phyloP scores from a whole-genome alignment of 2,329 filamentous ascomycete genomes.

The Cercospora sojina region DNA sequence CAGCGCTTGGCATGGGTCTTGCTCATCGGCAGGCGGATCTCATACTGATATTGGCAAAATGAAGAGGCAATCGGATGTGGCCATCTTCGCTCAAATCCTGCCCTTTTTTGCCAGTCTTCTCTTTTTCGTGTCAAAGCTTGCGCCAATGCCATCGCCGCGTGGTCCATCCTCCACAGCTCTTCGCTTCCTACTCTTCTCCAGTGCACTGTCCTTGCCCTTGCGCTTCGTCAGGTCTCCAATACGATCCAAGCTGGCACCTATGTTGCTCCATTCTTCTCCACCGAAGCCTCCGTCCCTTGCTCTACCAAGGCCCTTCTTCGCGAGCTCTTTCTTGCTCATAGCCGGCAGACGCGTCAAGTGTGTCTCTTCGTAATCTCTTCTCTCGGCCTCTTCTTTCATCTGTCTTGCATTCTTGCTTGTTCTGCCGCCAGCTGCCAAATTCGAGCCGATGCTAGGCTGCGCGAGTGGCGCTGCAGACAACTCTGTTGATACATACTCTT shows the following conservation, averaged over 20 bases:
- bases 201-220: constrained; percentile 59
- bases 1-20: not conserved
- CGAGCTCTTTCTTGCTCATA: constrained; percentile 78
- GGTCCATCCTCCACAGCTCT: constrained; percentile 70
- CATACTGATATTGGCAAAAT: not conserved
- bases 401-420: constrained; percentile 75
- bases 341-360: constrained; percentile 87
- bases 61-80: not conserved
- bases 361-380: constrained; percentile 82
- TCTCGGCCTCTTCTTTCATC: constrained; percentile 73
- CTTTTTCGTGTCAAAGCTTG: constrained; percentile 69
- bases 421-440: constrained; percentile 72
- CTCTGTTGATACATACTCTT: constrained; percentile 87
- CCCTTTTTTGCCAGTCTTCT: constrained; percentile 50
- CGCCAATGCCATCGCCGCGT: constrained; percentile 67
- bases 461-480: constrained; percentile 77
- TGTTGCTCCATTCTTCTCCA: constrained; percentile 86
- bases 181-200: constrained; percentile 87
- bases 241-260: constrained; percentile 81
- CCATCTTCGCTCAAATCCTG: constrained; percentile 30
- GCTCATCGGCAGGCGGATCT: not conserved
- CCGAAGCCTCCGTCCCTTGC: constrained; percentile 64
- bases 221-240: constrained; percentile 79
- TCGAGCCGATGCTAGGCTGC: constrained; percentile 88
- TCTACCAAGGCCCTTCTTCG: constrained; percentile 57